Base-by-base conservation (phyloP, 2,329 filamentous ascomycete species). In the Fusarium chuoi region DNA sequence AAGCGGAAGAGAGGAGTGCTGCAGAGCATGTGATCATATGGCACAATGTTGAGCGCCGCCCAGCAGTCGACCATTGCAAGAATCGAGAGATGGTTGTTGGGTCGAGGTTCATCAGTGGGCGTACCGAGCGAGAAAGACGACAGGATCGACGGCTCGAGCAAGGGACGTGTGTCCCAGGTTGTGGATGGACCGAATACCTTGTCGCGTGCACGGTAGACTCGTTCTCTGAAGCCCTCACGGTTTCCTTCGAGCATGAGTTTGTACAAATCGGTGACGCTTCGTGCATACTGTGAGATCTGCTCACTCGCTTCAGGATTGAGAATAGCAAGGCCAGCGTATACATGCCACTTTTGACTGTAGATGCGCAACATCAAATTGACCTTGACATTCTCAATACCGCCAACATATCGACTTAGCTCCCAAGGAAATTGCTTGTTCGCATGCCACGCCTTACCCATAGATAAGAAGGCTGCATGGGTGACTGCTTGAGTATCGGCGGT, bases 11-110 rank as follows among this genome's bases (percentile, higher is more conserved):
- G 90, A 85, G 96, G 96, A 44, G 96, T 99, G 61, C 95, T 98
- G 85, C 96, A 99, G 76, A 99, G 97, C 95, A 99, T 99, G 86
- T 99, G 97, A 83, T 99, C 96, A 82, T 99, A 99, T 2, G 96
- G 96, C 54, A 97, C 93, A 78, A 98, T 99, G 39, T 91, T 93
- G 51, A 98, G 88, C 75, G 94, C 94, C 80, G 94, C 96, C 96
- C 96, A 99, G 84, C 96, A 98, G 85, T 99, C 96, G 48, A 98
- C 97, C 90, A 99, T 99, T 52, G 95, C 96, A 49, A 99, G 88
- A 65, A 99, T 87, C 81, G 92, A 95, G 36, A 99, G 88, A 83
- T 99, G 97, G 81, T 96, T 99, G 84, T 99, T 99, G 60, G 93
- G 94, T 26, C 94, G 89, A 78, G 74, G 83, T 79, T 73, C 86